These are phyloP conservation scores for Scopulariopsis brevicaulis DNA, from an alignment of 2,329 filamentous ascomycete species.

Conservation along the genomic window DNA sequence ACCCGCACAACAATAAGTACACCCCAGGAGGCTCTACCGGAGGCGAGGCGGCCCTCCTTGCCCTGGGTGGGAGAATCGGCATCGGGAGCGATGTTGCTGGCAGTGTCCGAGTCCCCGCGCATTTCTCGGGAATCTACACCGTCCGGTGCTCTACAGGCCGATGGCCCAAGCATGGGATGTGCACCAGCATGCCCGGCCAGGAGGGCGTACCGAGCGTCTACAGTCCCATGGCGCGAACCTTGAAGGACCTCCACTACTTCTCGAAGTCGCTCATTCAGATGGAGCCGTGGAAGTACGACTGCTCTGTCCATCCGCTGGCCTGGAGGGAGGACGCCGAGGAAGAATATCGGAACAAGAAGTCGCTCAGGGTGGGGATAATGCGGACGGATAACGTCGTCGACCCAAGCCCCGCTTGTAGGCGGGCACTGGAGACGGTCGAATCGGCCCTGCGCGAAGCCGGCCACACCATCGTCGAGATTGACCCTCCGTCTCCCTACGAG, in stretches of 20 bases:
- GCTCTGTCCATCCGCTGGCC: slow-evolving; percentile 71
- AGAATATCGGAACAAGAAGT: slow-evolving; percentile 49
- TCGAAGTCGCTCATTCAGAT: slow-evolving; percentile 66
- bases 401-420: slow-evolving; percentile 71
- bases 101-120: slow-evolving; percentile 75
- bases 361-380: slow-evolving; percentile 64
- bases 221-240: slow-evolving; percentile 81
- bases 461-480: slow-evolving; percentile 57
- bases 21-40: slow-evolving; percentile 84
- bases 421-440: slow-evolving; percentile 63
- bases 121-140: slow-evolving; percentile 83
- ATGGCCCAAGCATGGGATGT: slow-evolving; percentile 77
- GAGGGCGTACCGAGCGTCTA: slow-evolving; percentile 84
- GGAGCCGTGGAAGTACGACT: slow-evolving; percentile 83
- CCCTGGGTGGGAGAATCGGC: slow-evolving; percentile 74
- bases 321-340: slow-evolving; percentile 57
- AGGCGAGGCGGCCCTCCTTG: slow-evolving; percentile 72
- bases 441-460: slow-evolving; percentile 58
- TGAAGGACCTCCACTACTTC: slow-evolving; percentile 78
- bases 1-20: slow-evolving; percentile 76
- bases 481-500: slow-evolving; percentile 61
- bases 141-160: slow-evolving; percentile 79
- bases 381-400: slow-evolving; percentile 74
- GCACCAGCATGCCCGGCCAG: slow-evolving; percentile 84
- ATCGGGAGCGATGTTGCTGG: slow-evolving; percentile 88